phyloP scores from a whole-genome alignment of 164 flowering plant genomes.

The Protea cynaroides region DNA sequence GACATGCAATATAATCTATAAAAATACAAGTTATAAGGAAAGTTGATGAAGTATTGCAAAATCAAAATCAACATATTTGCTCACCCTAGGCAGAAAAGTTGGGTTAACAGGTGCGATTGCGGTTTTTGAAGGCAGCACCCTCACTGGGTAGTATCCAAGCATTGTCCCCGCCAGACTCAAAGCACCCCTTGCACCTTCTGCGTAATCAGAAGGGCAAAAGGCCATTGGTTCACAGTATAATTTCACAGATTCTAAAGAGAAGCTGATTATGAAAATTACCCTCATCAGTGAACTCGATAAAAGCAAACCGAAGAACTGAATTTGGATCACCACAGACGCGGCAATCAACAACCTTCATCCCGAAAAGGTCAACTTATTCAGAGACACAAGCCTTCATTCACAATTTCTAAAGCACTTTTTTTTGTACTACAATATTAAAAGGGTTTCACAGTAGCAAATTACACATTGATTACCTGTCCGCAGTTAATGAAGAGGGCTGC shows the following conservation, averaged over 20 bases:
- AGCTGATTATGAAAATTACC: conserved; percentile 27
- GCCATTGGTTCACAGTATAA: background rate
- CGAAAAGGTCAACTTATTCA: conserved; percentile 4
- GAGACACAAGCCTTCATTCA: background rate
- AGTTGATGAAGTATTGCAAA: background rate
- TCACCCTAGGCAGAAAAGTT: conserved; percentile 73
- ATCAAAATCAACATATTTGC: conserved; percentile 6
- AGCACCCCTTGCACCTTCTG: conserved; percentile 75
- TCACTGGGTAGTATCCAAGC: conserved; percentile 78
- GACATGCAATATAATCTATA: background rate
- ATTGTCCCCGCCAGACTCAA: conserved; percentile 65
- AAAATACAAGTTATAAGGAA: background rate
- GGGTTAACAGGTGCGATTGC: conserved; percentile 92
- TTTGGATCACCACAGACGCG: conserved; percentile 78
- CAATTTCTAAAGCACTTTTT: no score
- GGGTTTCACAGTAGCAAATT: background rate
- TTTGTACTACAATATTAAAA: background rate
- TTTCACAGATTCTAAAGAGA: background rate
- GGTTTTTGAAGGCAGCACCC: conserved; percentile 80
- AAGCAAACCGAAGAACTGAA: conserved; percentile 77
- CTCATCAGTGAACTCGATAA: conserved; percentile 74
- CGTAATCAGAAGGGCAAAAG: conserved; percentile 8
- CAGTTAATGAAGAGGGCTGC: conserved; percentile 62
- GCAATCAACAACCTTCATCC: conserved; percentile 66
- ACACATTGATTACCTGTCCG: conserved; percentile 47